A percentile compares a stretch with the other conserved stretches of the same genome.
Evolutionary conservation across 768 basidiomycete genomes (phyloP).

Genomic region (Leucocoprinus birnbaumii): DNA sequence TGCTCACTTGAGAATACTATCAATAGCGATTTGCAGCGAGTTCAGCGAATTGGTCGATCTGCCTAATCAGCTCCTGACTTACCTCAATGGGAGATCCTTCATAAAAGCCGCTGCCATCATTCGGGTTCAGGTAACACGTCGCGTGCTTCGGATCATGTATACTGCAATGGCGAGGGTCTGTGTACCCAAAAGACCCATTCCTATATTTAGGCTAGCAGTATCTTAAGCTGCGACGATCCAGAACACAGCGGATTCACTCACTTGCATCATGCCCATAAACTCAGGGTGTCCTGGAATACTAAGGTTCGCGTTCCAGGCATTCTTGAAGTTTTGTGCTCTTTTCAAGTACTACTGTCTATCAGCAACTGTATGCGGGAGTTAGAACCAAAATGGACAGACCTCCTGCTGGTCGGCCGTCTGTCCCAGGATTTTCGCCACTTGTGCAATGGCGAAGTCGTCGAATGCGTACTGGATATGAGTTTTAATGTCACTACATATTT

Average conservation of each 20-base stretch:
- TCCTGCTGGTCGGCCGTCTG: slow-evolving; percentile 47
- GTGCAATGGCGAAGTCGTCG: slow-evolving; percentile 61
- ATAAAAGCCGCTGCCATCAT: slow-evolving; percentile 59
- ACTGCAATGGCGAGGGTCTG: slow-evolving; percentile 67
- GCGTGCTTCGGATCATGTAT: slow-evolving; percentile 54
- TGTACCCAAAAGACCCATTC: slow-evolving; percentile 58
- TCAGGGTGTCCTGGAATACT: slow-evolving; percentile 45
- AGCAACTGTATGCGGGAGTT: too few species aligned
- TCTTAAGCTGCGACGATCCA: neutral
- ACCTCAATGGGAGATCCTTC: slow-evolving; percentile 62
- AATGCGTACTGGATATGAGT: slow-evolving; percentile 47
- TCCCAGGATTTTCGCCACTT: slow-evolving; percentile 55
- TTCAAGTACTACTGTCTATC: slow-evolving; percentile 54
- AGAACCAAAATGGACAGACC: too few species aligned
- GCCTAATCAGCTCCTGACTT: slow-evolving; percentile 20
- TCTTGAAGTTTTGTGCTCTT: slow-evolving; percentile 53
- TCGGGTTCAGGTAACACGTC: slow-evolving; percentile 58
- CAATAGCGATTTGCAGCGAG: neutral
- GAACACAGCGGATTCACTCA: slow-evolving; percentile 13
- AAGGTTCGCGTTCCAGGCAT: slow-evolving; percentile 57
- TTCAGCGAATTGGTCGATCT: neutral
- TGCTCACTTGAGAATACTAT: slow-evolving; percentile 56
- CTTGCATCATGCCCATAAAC: slow-evolving; percentile 62
- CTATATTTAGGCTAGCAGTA: slow-evolving; percentile 41
- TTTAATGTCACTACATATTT: neutral